Evolutionary conservation across 768 basidiomycete genomes (phyloP).

Genomic region (Rhodosporidiobolus sp.): DNA sequence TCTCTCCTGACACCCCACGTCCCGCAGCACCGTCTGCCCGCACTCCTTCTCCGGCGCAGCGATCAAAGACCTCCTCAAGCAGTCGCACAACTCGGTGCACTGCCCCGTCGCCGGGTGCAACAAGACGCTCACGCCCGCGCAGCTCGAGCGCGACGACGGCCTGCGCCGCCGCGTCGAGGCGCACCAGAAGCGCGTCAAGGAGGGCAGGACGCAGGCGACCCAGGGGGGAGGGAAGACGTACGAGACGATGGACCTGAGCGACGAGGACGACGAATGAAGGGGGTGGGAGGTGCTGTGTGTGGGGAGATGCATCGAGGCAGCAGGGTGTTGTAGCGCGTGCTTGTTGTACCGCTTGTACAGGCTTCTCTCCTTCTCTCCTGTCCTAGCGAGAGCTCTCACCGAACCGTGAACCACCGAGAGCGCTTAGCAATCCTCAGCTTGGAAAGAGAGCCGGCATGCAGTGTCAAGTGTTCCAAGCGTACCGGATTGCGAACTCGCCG

Average conservation of each 20-base stretch:
- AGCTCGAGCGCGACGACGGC: conserved; percentile 59
- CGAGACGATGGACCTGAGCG: conserved; percentile 17
- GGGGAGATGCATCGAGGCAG: too few species aligned
- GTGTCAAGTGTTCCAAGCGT: too few species aligned
- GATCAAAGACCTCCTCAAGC: conserved; percentile 31
- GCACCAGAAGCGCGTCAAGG: conserved; percentile 56
- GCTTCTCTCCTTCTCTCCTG: too few species aligned
- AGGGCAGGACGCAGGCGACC: conserved; percentile 50
- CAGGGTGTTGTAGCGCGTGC: too few species aligned
- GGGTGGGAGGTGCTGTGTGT: too few species aligned
- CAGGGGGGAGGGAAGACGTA: conserved; percentile 17
- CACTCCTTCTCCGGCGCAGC: conserved; percentile 69
- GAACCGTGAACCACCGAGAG: too few species aligned
- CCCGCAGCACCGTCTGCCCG: conserved; percentile 61
- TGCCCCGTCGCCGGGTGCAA: conserved; percentile 75
- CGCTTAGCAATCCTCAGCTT: too few species aligned
- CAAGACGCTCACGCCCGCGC: conserved; percentile 56
- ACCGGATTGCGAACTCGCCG: too few species aligned
- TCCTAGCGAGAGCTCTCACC: too few species aligned
- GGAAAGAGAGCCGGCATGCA: too few species aligned
- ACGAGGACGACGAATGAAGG: conserved; percentile 20
- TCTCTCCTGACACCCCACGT: conserved; percentile 11
- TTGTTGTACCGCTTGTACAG: too few species aligned
- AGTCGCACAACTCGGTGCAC: conserved; percentile 43
- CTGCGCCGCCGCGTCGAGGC: conserved; percentile 65